Conservation (phyloP, 352 stramenopile genomes). For the Phytophthora pisi region DNA sequence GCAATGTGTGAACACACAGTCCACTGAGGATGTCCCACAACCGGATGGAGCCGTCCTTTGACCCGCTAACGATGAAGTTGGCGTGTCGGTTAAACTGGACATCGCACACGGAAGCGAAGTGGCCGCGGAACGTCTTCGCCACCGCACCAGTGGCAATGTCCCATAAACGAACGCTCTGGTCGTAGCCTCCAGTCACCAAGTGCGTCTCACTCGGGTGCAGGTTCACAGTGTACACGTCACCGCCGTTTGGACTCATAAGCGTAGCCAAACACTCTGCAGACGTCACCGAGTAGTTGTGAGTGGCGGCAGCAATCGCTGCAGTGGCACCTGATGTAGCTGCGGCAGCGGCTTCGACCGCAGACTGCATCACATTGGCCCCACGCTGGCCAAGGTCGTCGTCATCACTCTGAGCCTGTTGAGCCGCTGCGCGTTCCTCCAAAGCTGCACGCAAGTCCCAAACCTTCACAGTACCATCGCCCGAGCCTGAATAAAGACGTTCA, state of each 20-base stretch:
- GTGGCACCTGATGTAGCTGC: conserved; percentile 21
- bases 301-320: conserved; percentile 25
- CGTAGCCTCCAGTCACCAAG: conserved; percentile 85
- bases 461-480: conserved; percentile 85
- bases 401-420: conserved; percentile 42
- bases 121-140: conserved; percentile 80
- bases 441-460: conserved; percentile 83
- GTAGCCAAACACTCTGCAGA: conserved; percentile 63
- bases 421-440: conserved; percentile 44
- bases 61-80: conserved; percentile 87
- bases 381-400: conserved; percentile 40
- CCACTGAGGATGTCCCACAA: conserved; percentile 90
- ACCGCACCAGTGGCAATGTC: conserved; percentile 78
- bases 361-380: conserved; percentile 40
- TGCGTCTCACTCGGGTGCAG: conserved; percentile 88
- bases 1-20: conserved; percentile 85
- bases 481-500: conserved; percentile 77
- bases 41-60: conserved; percentile 86
- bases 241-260: conserved; percentile 52
- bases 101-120: conserved; percentile 85
- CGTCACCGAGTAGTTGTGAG: conserved; percentile 44
- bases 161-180: conserved; percentile 87
- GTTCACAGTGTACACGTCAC: conserved; percentile 88
- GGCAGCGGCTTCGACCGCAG: conserved; percentile 19
- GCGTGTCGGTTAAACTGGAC: conserved; percentile 89